Conservation (phyloP, 1,139 yeast species). For the Yamadazyma pseudoaaseri region DNA sequence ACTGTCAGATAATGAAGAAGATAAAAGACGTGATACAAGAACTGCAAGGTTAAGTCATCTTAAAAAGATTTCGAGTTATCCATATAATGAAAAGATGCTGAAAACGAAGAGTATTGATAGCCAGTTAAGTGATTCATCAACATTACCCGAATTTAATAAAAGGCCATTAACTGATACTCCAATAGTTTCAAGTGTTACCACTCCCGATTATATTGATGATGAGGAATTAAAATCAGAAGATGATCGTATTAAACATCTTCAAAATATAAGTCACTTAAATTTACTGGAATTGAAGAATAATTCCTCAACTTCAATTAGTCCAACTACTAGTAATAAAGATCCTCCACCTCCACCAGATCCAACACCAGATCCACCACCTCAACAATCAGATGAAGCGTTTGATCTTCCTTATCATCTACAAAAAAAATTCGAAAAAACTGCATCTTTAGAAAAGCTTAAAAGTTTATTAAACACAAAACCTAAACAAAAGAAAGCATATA, state of each 20-base stretch:
- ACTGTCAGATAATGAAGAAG: constrained; percentile 14
- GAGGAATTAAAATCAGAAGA: constrained; percentile 7
- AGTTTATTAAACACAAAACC: constrained; percentile 38
- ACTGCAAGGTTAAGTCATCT: constrained; percentile 5
- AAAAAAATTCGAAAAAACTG: constrained; percentile 38
- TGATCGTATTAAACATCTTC: constrained; percentile 19
- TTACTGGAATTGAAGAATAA: constrained; percentile 29
- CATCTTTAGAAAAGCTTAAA: constrained; percentile 42
- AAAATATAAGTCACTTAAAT: constrained; percentile 44
- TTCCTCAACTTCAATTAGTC: constrained; percentile 13
- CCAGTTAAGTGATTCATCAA: constrained; percentile 22
- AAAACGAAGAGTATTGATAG: constrained; percentile 31
- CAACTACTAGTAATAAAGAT: constrained; percentile 2
- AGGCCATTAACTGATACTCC: constrained; percentile 76
- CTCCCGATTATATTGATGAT: constrained; percentile 41
- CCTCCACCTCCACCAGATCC: neutral
- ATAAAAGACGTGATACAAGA: neutral
- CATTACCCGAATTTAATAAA: constrained; percentile 61
- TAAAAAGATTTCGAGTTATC: constrained; percentile 15
- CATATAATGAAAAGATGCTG: constrained; percentile 19
- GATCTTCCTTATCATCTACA: constrained; percentile 32
- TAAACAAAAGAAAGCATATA: constrained; percentile 58
- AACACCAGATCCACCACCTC: neutral
- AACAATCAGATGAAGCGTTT: constrained; percentile 7
- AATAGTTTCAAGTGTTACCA: constrained; percentile 51